Evolutionary conservation across 805 yeast species (phyloP), one percentile per base, ranked within the genome.

Genomic region (Lipomyces orientalis): DNA sequence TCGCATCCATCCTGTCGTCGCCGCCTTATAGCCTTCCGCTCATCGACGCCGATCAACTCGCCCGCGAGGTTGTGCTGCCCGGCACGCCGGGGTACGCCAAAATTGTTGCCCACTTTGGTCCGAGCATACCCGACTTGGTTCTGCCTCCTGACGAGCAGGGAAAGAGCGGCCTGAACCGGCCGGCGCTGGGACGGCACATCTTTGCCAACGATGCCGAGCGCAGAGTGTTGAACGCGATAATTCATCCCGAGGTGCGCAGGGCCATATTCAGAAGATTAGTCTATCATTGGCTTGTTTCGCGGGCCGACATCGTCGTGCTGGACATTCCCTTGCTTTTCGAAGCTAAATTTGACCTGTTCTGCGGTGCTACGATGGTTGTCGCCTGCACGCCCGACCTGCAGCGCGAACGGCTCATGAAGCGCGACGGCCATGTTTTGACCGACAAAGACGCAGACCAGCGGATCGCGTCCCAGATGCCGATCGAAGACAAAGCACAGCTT

Each of bases 241-340:
- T 93, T 0, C 99, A 95, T 76, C 97, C 98, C 0, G 94, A 91
- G 5, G 93, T 95, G 1, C 83, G 89, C 57, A 80, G 84, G 70
- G 90, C 86, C 58, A 91, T 94, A 75, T 76, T 85, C 8, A 79
- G 83, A 78, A 85, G 85, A 72, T 79, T 91, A 0, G 49, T 89
- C 1, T 66, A 71, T 61, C 85, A 86, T 19, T 95, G 93, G 83
- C 37, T 91, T 14, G 29, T 67, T 31, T 69, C 76, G 9, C 86
- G 91, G 14, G 75, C 86, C 56, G 77, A 81, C 14, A 73, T 92
- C 75, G 93, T 92, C 2, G 79, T 95, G 0, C 78, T 95, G 60
- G 99, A 95, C 75, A 94, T 96, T 1, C 99, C 99, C 0, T 80
- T 95, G 51, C 80, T 95, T 22, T 95, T 91, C 77, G 99, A 95